These are phyloP conservation scores for Physcomitrium patens DNA, from an alignment of 225 moss, liverwort and hornwort genomes.

Conservation along the genomic window DNA sequence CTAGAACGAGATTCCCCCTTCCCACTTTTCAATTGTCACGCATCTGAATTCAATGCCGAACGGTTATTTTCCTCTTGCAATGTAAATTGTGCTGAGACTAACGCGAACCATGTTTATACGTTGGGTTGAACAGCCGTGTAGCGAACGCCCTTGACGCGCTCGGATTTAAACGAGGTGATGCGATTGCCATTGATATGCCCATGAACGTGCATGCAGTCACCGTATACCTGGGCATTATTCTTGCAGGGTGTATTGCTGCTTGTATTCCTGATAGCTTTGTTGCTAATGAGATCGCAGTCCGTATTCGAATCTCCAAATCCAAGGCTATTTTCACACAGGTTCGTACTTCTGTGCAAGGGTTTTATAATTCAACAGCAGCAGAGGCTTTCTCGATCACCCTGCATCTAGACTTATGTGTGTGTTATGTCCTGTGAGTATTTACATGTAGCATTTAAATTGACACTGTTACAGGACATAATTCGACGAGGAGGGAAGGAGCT, in stretches of 20 bases:
- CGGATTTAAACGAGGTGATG: constrained; percentile 69
- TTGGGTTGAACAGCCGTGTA: constrained; percentile 33
- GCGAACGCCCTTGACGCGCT: constrained; percentile 59
- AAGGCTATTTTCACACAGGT: constrained; percentile 86
- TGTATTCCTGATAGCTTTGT: constrained; percentile 85
- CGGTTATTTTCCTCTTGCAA: background rate
- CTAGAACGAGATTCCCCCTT: no score
- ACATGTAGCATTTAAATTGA: constrained; percentile 11
- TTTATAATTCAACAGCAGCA: background rate
- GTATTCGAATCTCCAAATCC: constrained; percentile 60
- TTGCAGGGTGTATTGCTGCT: constrained; percentile 73
- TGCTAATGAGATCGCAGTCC: constrained; percentile 65
- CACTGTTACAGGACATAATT: constrained; percentile 55
- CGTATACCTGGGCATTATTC: constrained; percentile 72
- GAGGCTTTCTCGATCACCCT: background rate
- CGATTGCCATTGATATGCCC: constrained; percentile 79
- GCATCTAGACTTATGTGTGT: background rate
- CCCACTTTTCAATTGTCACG: no score
- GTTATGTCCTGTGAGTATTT: background rate
- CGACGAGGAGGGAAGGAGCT: constrained; percentile 68
- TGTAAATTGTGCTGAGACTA: background rate
- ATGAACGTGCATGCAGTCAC: constrained; percentile 76
- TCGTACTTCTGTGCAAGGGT: constrained; percentile 2
- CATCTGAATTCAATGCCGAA: no score
- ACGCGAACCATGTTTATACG: background rate